A percentile compares a stretch with the other conserved stretches of the same genome.
These are phyloP conservation scores for Starmerella gropengiesseri DNA, from an alignment of 805 yeast species.

Conservation along the genomic window DNA sequence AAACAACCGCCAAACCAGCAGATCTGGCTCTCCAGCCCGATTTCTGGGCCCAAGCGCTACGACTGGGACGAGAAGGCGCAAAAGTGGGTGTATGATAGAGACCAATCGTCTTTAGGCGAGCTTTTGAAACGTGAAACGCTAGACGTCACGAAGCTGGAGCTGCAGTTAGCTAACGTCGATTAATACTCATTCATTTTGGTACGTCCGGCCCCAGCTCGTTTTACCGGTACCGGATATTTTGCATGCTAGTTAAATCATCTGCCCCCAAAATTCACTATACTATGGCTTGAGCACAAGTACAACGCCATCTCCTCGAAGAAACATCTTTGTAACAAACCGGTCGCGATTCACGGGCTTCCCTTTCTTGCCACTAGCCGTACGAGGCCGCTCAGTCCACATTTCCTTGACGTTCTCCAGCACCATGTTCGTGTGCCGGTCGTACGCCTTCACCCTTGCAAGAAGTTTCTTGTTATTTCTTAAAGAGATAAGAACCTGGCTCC, in stretches of 20 bases:
- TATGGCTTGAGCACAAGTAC: conserved; percentile 48
- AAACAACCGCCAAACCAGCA: conserved; percentile 97
- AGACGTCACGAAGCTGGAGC: conserved; percentile 10
- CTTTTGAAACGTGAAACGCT: conserved; percentile 43
- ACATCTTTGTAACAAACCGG: conserved; percentile 78
- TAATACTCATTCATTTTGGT: no score
- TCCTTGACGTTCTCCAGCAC: conserved; percentile 87
- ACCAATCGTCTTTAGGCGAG: conserved; percentile 38
- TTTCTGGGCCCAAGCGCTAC: conserved; percentile 80
- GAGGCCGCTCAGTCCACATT: conserved; percentile 55
- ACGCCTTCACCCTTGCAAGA: conserved; percentile 81
- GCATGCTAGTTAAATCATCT: no score
- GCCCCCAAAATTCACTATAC: no score
- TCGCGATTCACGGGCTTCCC: conserved; percentile 57
- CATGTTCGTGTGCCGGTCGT: conserved; percentile 92
- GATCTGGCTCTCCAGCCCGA: conserved; percentile 88
- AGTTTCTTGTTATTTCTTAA: conserved; percentile 89
- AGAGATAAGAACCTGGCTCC: conserved; percentile 72
- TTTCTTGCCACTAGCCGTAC: conserved; percentile 56
- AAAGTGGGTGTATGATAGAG: conserved; percentile 72
- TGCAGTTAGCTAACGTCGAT: conserved; percentile 19
- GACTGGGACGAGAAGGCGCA: conserved; percentile 53
- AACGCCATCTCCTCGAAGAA: conserved; percentile 90
- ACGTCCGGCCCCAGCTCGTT: no score
- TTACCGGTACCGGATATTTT: no score